Percentiles rank a stretch among this genome's conserved stretches.
These are phyloP conservation scores for Pyrenochaeta sp. DNA, from an alignment of 2,329 filamentous ascomycete genomes.

Conservation along the genomic window DNA sequence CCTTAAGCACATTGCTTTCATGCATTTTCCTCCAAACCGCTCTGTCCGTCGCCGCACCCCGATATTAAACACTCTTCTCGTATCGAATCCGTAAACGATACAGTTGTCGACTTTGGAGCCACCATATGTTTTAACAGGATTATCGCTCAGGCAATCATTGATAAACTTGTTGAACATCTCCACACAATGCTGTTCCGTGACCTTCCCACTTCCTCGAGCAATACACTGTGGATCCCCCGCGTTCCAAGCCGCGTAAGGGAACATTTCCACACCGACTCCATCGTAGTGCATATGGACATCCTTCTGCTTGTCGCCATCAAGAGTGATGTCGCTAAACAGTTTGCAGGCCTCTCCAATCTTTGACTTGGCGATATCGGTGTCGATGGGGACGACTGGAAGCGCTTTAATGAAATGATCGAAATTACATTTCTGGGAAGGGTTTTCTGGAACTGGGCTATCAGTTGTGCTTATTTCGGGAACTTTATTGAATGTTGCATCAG, in stretches of 20 bases:
- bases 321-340: background rate
- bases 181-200: background rate
- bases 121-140: background rate
- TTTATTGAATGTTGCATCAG: background rate
- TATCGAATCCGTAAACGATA: background rate
- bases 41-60: no score
- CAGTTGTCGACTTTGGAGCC: background rate
- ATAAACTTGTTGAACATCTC: background rate
- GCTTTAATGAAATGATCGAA: background rate
- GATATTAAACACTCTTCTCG: background rate
- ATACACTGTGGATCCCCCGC: background rate
- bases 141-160: background rate
- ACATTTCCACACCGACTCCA: background rate
- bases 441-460: background rate
- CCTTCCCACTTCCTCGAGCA: background rate
- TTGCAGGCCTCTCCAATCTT: background rate
- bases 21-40: no score
- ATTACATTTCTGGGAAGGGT: background rate
- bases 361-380: background rate
- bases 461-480: background rate
- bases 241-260: background rate
- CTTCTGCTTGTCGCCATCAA: background rate
- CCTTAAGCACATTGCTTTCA: no score
- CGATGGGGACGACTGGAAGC: background rate
- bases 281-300: background rate